These are phyloP conservation scores for Exserohilum rostratum DNA, from an alignment of 2,329 filamentous ascomycete species.

Conservation along the genomic window DNA sequence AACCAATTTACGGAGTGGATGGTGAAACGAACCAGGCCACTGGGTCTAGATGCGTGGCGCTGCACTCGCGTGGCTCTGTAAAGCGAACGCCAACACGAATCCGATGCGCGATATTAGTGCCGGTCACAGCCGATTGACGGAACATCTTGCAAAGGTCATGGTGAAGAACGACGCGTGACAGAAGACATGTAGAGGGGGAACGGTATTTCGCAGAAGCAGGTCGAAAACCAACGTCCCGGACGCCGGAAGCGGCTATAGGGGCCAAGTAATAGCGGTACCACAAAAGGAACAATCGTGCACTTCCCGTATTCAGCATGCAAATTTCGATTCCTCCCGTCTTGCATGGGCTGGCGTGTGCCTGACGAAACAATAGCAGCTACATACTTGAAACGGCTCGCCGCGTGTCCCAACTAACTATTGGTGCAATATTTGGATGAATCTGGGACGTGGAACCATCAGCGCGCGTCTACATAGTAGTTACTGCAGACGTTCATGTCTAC, in stretches of 20 bases:
- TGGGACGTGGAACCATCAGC: too few species aligned
- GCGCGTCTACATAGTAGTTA: too few species aligned
- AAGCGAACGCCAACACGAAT: not conserved
- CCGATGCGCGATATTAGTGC: not conserved
- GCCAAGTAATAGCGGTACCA: too few species aligned
- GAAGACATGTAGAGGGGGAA: not conserved
- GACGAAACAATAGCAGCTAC: too few species aligned
- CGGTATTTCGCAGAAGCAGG: not conserved
- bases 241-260: too few species aligned
- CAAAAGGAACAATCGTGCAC: too few species aligned
- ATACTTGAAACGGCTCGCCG: not conserved
- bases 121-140: constrained; percentile 26
- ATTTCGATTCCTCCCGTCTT: too few species aligned
- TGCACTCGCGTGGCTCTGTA: constrained; percentile 5
- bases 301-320: too few species aligned
- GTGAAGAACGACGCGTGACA: constrained; percentile 1
- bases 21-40: constrained; percentile 26
- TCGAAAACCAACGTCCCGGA: not conserved
- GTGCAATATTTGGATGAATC: not conserved
- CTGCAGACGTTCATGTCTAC: not conserved
- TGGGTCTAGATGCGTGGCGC: constrained; percentile 17
- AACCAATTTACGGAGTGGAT: constrained; percentile 18
- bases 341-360: too few species aligned
- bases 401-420: not conserved
- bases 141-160: constrained; percentile 9